A percentile compares a stretch with the other conserved stretches of the same genome.
Conservation (phyloP, 495 filamentous ascomycete species). For the Recurvomyces mirabilis region DNA sequence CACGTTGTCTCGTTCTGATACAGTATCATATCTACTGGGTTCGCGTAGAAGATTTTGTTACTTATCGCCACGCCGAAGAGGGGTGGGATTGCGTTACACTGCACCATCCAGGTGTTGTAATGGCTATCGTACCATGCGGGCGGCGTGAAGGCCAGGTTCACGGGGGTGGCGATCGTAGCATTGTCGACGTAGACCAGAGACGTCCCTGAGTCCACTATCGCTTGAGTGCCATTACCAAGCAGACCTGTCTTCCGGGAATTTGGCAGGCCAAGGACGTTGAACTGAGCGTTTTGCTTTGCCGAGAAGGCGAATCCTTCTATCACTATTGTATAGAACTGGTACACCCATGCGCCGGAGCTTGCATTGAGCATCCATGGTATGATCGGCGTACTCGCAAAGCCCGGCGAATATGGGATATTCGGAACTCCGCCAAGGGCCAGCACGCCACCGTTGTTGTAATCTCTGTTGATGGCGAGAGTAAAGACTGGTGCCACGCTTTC, state of each 20-base stretch:
- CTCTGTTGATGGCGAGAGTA: slow-evolving; percentile 36
- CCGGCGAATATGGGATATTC: slow-evolving; percentile 28
- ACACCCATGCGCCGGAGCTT: slow-evolving; percentile 1
- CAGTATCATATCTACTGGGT: slow-evolving; percentile 45
- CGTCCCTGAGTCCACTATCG: slow-evolving; percentile 36
- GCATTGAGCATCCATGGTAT: slow-evolving; percentile 7
- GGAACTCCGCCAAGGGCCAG: slow-evolving; percentile 46
- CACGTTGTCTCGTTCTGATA: slow-evolving; percentile 22
- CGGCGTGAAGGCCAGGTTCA: slow-evolving; percentile 45
- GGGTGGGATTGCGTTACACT: slow-evolving; percentile 45
- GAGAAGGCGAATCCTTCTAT: slow-evolving; percentile 32
- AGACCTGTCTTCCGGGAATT: slow-evolving; percentile 29
- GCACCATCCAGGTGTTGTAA: slow-evolving; percentile 41
- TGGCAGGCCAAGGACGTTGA: slow-evolving; percentile 28
- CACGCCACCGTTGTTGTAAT: slow-evolving; percentile 20
- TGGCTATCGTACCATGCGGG: slow-evolving; percentile 37
- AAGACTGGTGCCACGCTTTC: slow-evolving; percentile 45
- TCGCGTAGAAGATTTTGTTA: slow-evolving; percentile 40
- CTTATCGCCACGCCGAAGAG: slow-evolving; percentile 41
- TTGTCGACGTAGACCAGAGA: slow-evolving; percentile 34
- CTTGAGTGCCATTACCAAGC: slow-evolving; percentile 17
- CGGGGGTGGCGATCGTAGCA: slow-evolving; percentile 34
- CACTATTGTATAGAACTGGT: slow-evolving; percentile 37
- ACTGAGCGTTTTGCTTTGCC: slow-evolving; percentile 3
- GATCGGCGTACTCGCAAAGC: slow-evolving; percentile 35